phyloP scores from a whole-genome alignment of 164 flowering plant species.

The Stephania cephalantha region DNA sequence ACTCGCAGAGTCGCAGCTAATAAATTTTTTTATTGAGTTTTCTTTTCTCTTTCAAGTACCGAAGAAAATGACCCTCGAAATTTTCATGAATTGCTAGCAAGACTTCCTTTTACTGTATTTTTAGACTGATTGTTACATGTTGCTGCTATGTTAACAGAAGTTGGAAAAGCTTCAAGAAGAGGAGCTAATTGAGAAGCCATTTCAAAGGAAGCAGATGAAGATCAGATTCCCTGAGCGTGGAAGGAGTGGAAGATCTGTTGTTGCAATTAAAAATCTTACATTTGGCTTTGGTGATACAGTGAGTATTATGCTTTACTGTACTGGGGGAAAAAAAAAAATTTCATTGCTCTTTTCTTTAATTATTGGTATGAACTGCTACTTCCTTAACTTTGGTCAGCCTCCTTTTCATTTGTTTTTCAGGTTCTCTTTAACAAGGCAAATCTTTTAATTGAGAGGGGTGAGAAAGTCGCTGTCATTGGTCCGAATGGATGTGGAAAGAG shows the following conservation, averaged over 20 bases:
- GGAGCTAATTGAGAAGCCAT: slow-evolving; percentile 91
- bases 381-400: not conserved
- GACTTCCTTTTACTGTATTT: not conserved
- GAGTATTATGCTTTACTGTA: slow-evolving; percentile 7
- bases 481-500: slow-evolving; percentile 99
- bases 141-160: slow-evolving; percentile 46
- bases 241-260: slow-evolving; percentile 75
- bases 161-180: slow-evolving; percentile 86
- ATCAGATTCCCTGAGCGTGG: slow-evolving; percentile 95
- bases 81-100: slow-evolving; percentile 1
- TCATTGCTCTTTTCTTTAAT: not conserved
- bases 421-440: slow-evolving; percentile 71
- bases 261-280: slow-evolving; percentile 53
- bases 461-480: slow-evolving; percentile 88
- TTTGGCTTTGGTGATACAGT: slow-evolving; percentile 74
- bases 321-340: not conserved
- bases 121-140: not conserved
- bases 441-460: slow-evolving; percentile 78
- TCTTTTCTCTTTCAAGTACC: not conserved
- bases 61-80: not conserved
- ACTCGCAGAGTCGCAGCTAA: not conserved
- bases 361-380: not conserved
- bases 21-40: not conserved
- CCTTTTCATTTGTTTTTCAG: slow-evolving; percentile 30
- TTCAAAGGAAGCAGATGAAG: slow-evolving; percentile 84